Evolutionary conservation across 495 filamentous ascomycete genomes (phyloP), one percentile per base, ranked within the genome.

Genomic region (Xylaria acuta): DNA sequence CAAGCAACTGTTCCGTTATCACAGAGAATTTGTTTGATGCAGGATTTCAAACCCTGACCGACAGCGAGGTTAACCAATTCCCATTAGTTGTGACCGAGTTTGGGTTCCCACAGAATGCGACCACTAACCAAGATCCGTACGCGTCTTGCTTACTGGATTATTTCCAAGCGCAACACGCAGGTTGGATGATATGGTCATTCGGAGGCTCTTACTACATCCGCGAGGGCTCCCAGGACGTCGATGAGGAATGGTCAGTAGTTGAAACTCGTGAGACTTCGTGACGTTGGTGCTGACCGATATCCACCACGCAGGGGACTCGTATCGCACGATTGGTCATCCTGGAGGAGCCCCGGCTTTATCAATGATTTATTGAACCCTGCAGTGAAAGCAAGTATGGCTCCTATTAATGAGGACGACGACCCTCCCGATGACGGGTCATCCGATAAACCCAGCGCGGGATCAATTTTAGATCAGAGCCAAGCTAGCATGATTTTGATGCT

Each of bases 131-230:
- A 30, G 75, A 81, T 20, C 72, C 81, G 0, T 90, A 88, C 71
- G 79, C 82, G 4, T 74, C 78, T 12, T 89, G 88, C 66, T 69
- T 89, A 45, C 73, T 80, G 20, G 74, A 80, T 25, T 88, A 83
- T 72, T 76, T 89, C 27, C 80, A 82, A 22, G 73, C 82, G 9
- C 78, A 81, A 51, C 77, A 85, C 40, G 81, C 84, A 1, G 87
- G 87, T 7, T 90, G 87, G 87, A 87, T 85, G 81, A 78, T 85
- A 14, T 90, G 88, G 88, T 82, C 82, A n/a, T 40, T 90, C 53
- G 78, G 78, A 9, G 87, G 87, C 30, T 88, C 85, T 53, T 89
- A 88, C 71, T 89, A 90, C 76, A 82, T 86, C 41, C 80, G 85
- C 4, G 72, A 82, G 36, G 85, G 85, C 0, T 78, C 68, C 16